phyloP scores from a whole-genome alignment of 495 filamentous ascomycete species.

The Articulospora tetracladia region DNA sequence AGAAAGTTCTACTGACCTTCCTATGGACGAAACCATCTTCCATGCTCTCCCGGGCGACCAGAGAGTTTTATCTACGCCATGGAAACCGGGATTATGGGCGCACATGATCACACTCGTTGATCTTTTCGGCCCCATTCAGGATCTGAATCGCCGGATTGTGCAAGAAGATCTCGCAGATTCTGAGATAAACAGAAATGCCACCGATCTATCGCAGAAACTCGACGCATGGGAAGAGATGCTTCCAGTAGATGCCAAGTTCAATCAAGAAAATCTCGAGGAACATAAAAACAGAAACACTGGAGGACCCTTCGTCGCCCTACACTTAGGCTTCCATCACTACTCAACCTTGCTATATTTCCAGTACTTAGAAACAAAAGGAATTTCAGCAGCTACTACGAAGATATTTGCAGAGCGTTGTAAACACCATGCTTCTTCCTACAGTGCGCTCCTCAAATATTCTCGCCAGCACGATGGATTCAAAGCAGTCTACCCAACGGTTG shows the following conservation, averaged over 20 bases:
- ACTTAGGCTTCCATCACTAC: constrained; percentile 13
- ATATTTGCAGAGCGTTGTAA: constrained; percentile 2
- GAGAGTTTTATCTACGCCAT: too few species aligned
- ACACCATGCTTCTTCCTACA: background rate
- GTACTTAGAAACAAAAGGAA: background rate
- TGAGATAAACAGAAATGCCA: background rate
- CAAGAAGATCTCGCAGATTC: background rate
- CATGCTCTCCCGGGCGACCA: background rate
- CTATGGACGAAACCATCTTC: constrained; percentile 10
- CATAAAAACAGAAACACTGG: background rate
- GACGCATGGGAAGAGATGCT: constrained; percentile 2
- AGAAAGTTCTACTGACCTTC: background rate
- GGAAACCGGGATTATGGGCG: constrained; percentile 4
- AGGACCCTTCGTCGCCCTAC: constrained; percentile 4
- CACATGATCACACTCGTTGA: constrained; percentile 7
- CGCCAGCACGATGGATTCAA: background rate
- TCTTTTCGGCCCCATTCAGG: constrained; percentile 5
- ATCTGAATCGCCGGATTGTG: constrained; percentile 7
- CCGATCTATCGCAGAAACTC: background rate
- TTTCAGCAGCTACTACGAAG: background rate
- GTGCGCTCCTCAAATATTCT: background rate
- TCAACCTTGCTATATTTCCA: constrained; percentile 7
- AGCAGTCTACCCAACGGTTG: background rate
- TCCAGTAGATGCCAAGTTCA: background rate
- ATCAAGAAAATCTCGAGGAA: constrained; percentile 1